phyloP scores from a whole-genome alignment of 805 yeast genomes.

The Metschnikowia kofuensis region DNA sequence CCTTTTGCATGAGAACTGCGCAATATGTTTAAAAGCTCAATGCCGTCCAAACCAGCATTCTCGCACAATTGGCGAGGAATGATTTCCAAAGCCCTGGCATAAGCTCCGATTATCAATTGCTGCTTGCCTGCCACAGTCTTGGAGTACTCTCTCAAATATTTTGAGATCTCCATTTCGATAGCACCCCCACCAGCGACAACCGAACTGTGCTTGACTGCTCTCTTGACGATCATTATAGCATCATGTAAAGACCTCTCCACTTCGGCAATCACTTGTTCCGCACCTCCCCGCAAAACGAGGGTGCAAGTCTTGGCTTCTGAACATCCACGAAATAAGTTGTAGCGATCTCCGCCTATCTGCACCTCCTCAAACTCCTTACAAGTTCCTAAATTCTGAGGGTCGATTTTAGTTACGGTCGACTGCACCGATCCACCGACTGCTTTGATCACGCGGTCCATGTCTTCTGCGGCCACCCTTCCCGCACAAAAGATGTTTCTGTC shows the following conservation, averaged over 20 bases:
- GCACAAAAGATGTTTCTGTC: constrained; percentile 96
- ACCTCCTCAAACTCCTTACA: constrained; percentile 76
- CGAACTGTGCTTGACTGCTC: constrained; percentile 82
- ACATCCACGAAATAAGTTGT: constrained; percentile 89
- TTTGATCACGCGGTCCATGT: constrained; percentile 84
- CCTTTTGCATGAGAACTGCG: constrained; percentile 95
- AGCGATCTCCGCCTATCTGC: constrained; percentile 95
- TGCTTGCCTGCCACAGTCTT: constrained; percentile 92
- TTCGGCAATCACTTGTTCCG: constrained; percentile 96
- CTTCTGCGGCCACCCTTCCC: constrained; percentile 86
- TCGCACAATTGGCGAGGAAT: constrained; percentile 98
- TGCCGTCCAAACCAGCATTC: constrained; percentile 97
- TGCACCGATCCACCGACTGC: constrained; percentile 95
- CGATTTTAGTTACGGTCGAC: constrained; percentile 67
- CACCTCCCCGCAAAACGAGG: constrained; percentile 91
- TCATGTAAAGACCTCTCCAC: constrained; percentile 97
- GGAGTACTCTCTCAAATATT: constrained; percentile 80
- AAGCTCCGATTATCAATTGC: constrained; percentile 87
- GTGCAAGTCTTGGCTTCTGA: constrained; percentile 93
- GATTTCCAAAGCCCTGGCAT: constrained; percentile 91
- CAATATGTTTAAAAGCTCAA: constrained; percentile 86
- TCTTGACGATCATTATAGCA: constrained; percentile 96
- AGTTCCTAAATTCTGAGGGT: constrained; percentile 54
- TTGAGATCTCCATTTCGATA: constrained; percentile 94
- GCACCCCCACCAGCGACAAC: constrained; percentile 99